Base-by-base conservation (phyloP, 495 filamentous ascomycete species). In the Neurospora africana region DNA sequence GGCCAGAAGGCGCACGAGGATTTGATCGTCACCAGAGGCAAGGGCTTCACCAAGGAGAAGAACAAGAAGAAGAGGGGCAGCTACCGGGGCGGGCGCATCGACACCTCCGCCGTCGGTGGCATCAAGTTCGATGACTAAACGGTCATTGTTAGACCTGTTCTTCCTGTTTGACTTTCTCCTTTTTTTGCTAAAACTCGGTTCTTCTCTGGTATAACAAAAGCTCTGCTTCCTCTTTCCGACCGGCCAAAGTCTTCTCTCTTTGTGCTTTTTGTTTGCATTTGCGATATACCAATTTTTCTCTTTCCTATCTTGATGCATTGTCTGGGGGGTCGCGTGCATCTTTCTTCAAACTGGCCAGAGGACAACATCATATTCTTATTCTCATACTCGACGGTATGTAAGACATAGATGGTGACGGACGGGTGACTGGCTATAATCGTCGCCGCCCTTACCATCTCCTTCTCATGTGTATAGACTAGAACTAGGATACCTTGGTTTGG, bases 11-110 rank as follows among this genome's bases (percentile, higher is more conserved):
- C 96, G 40, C 92, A 91, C 75, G 86, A 91, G 72, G 95, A 98
- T 79, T 82, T 99, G 68, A 92, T 91, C 37, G 88, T 97, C 33
- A 98, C 95, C 35, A 93, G 90, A 79, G 96, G 96, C 71, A 98
- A 97, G 84, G 92, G 93, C 17, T 99, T 99, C 83, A 99, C 95
- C 70, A 99, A 99, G 87, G 96, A 98, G 84, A 99, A 99, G 90
- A 98, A 99, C 81, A 99, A 98, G 83, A 89, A 89, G 84, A 93
- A 93, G 86, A 82, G 92, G 76, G 96, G 96, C 67, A 91, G 89
- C 69, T 97, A 97, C 84, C 87, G 90, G 70, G 94, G 94, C 15
- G 94, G 94, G 10, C 84, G 85, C 27, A 93, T 98, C 73, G 93
- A 97, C 79, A 90, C 93, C 72, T 73, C 79, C 27, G 87, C 87